These are phyloP conservation scores for Cystofilobasidium bisporidii DNA, from an alignment of 768 basidiomycete genomes.

Conservation along the genomic window DNA sequence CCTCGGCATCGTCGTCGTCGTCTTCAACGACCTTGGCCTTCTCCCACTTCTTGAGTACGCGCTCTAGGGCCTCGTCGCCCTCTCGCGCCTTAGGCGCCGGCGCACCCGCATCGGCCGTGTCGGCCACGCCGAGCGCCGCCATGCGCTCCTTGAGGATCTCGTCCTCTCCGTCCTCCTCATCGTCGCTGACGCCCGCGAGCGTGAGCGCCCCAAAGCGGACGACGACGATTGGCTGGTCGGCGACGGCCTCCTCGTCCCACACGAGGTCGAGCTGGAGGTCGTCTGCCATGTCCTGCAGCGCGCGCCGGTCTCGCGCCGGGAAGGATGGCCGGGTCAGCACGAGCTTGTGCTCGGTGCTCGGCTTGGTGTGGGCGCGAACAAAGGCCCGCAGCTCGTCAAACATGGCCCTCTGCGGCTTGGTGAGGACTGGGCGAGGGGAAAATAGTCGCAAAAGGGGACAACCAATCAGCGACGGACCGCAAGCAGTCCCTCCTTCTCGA, in stretches of 20 bases:
- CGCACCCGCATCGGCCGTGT: constrained; percentile 27
- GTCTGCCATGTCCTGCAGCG: constrained; percentile 63
- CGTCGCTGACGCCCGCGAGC: constrained; percentile 36
- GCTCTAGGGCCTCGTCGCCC: constrained; percentile 59
- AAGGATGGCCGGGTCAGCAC: constrained; percentile 62
- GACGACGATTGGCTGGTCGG: constrained; percentile 44
- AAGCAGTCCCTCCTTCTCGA: no score
- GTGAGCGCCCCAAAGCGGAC: constrained; percentile 32
- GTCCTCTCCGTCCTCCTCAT: constrained; percentile 42
- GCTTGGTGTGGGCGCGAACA: constrained; percentile 45
- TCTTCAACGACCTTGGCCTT: constrained; percentile 68
- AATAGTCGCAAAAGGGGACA: no score
- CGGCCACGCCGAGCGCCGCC: not conserved
- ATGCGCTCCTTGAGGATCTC: constrained; percentile 61
- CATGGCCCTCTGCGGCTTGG: constrained; percentile 61
- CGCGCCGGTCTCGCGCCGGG: constrained; percentile 66
- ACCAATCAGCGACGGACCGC: no score
- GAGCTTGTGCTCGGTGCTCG: constrained; percentile 43
- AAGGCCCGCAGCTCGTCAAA: constrained; percentile 71
- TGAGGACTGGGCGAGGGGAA: constrained; percentile 50
- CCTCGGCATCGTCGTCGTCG: constrained; percentile 56
- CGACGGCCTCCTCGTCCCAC: constrained; percentile 91
- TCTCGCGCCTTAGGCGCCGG: constrained; percentile 42
- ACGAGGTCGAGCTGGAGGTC: constrained; percentile 66
- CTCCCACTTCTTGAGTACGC: constrained; percentile 79